Conservation (phyloP, 345 rosid genomes). For the Gossypium bickii region DNA sequence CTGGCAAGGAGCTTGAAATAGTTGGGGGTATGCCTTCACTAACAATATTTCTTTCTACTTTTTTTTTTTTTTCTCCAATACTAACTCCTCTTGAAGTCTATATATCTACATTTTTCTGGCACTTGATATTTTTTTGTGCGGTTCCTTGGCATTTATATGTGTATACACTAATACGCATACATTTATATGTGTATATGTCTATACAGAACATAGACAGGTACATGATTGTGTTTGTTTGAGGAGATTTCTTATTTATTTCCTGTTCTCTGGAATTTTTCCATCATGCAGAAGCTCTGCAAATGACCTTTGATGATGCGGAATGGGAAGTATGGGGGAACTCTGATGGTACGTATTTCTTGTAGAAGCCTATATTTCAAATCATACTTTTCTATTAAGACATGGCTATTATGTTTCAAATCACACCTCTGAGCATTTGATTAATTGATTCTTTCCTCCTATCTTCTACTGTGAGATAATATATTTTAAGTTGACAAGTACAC, state of each 20-base stretch:
- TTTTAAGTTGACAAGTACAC: background rate
- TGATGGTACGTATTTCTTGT: constrained; percentile 48
- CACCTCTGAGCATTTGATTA: background rate
- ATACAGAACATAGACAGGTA: background rate
- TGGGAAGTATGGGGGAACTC: constrained; percentile 41
- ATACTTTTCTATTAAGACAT: background rate
- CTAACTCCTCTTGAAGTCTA: background rate
- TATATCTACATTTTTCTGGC: background rate
- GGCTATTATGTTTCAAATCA: background rate
- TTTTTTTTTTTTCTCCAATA: background rate
- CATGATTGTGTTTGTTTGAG: background rate
- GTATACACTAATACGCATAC: background rate
- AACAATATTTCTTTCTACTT: background rate
- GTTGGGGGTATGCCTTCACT: constrained; percentile 56
- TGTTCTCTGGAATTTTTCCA: constrained; percentile 11
- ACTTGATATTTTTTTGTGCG: background rate
- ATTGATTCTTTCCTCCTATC: background rate
- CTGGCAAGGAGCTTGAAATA: constrained; percentile 79
- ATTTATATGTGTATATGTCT: background rate
- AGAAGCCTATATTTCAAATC: constrained; percentile 18
- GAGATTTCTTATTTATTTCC: constrained; percentile 11
- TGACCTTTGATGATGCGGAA: constrained; percentile 47
- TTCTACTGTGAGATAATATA: background rate
- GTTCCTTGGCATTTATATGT: background rate
- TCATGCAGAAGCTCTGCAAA: constrained; percentile 68